Conservation (phyloP, 148 eudicot species). For the Selenicereus undatus region DNA sequence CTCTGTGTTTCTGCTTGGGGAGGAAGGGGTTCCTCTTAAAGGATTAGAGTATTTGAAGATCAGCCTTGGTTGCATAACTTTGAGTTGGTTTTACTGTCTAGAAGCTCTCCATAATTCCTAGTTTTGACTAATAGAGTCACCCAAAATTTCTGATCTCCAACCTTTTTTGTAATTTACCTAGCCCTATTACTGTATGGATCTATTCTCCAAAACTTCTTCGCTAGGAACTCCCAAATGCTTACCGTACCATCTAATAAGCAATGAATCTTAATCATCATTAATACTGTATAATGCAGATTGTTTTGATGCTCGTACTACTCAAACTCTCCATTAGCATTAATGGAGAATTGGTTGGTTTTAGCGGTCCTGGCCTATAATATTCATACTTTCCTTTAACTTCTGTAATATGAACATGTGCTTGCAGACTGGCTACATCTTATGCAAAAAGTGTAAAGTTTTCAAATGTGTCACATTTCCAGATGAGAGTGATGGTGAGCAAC, state of each 20-base stretch:
- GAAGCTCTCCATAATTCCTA: neutral
- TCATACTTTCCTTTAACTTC: neutral
- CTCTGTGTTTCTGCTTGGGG: neutral
- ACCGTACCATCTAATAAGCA: neutral
- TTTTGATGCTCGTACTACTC: neutral
- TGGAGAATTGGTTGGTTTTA: too few relatives aligned
- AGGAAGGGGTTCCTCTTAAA: neutral
- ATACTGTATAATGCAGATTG: neutral
- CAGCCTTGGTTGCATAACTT: neutral
- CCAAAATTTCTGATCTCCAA: neutral
- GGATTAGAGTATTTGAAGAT: neutral
- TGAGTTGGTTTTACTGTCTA: neutral
- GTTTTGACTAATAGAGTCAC: neutral
- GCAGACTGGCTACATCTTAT: constrained; percentile 73
- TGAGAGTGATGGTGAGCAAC: constrained; percentile 47
- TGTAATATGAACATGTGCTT: constrained; percentile 11
- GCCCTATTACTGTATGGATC: neutral
- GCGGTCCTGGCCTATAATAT: too few relatives aligned
- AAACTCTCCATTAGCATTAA: too few relatives aligned
- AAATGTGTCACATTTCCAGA: constrained; percentile 94
- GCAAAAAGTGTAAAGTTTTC: constrained; percentile 88
- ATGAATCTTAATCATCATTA: neutral
- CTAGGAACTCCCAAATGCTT: neutral
- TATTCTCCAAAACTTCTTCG: neutral
- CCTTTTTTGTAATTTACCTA: neutral